Base-by-base conservation (phyloP, 2,329 filamentous ascomycete genomes). In the Stagonosporopsis rhizophila region DNA sequence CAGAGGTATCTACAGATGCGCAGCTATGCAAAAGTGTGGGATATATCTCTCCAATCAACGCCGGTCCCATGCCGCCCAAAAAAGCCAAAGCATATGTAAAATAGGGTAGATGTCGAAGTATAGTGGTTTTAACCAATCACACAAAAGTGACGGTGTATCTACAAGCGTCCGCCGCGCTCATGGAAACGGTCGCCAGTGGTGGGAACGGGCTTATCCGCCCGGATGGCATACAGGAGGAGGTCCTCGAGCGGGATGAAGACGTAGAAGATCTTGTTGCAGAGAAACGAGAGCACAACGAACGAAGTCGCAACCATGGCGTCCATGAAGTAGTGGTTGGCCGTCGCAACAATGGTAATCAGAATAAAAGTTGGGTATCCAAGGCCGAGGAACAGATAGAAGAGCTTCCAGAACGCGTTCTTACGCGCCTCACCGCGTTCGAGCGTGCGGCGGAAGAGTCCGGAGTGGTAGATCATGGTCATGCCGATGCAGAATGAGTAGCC, bases 301-400 rank as follows among this genome's bases (percentile, higher is more conserved):
- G 78, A 72, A 1, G 78, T 79, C 12, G 82, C 82, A 6, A 82
- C 78, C 15, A 80, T 66, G 0, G 83, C 83, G 65, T 85, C 83
- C 54, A 85, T 75, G 74, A 80, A 84, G 70, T 85, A 89, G 67
- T 85, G 85, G 64, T 88, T 88, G 30, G 85, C 85, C 0, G 85
- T 87, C 15, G 85, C 82, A 25, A 88, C 81, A 56, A 88, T 87
- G 27, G 82, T 82, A 0, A 81, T 76, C 44, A 87, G 67, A 47
- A 86, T 83, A 65, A 83, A 80, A 5, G 72, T 62, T 1, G 84
- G 84, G 64, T 86, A 86, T 42, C 77, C 73, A 17, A 85, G 55
- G 27, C 83, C 83, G 15, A 83, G 44, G 1, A 69, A n/a, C 2
- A 80, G 60, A 57, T 81, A 82, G 51, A 80, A 77, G 4, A 75